phyloP scores from a whole-genome alignment of 257 asterid genomes.

The Prunella vulgaris region DNA sequence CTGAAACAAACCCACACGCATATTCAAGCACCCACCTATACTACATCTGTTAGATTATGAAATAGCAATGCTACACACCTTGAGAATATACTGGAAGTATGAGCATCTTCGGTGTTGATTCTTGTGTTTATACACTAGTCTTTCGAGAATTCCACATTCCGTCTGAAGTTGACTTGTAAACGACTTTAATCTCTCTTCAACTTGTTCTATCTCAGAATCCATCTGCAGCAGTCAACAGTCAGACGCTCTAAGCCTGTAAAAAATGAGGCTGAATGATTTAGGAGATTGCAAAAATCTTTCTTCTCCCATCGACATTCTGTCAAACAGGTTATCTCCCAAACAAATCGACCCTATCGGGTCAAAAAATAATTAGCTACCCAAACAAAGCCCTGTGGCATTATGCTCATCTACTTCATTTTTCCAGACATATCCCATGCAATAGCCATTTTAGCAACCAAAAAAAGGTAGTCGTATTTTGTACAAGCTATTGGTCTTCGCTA shows the following conservation, averaged over 20 bases:
- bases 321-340: background rate
- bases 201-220: constrained; percentile 48
- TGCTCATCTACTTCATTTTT: background rate
- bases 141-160: constrained; percentile 68
- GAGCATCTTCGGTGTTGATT: constrained; percentile 80
- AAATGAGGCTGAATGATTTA: background rate
- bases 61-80: constrained; percentile 36
- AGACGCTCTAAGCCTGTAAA: constrained; percentile 1
- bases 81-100: constrained; percentile 74
- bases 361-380: too few species aligned
- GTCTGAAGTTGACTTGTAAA: constrained; percentile 60
- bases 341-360: background rate
- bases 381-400: background rate
- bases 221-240: constrained; percentile 23
- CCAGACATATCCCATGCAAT: background rate
- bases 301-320: background rate
- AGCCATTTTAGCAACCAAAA: background rate
- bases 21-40: background rate
- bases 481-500: background rate
- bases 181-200: constrained; percentile 64
- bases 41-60: background rate
- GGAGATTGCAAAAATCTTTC: background rate
- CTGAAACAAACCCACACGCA: constrained; percentile 2
- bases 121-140: constrained; percentile 84
- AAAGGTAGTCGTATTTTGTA: background rate